A percentile compares a stretch with the other conserved stretches of the same genome.
phyloP scores from a whole-genome alignment of 352 stramenopile species.

The Lagenidium giganteum region DNA sequence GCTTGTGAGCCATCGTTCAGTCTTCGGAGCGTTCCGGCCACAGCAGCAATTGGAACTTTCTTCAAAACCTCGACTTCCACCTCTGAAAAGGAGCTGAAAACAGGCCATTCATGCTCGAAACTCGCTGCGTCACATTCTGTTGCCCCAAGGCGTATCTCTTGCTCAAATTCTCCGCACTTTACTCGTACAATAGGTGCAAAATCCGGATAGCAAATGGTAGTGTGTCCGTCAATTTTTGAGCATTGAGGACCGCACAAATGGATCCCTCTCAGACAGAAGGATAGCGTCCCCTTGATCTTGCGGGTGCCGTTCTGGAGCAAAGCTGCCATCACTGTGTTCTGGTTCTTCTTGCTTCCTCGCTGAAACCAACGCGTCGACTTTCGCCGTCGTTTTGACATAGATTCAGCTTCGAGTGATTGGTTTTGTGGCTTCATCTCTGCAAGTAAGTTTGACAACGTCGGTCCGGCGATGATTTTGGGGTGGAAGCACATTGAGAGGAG shows the following conservation, averaged over 20 bases:
- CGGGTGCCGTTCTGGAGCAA: too few species aligned
- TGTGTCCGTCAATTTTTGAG: constrained; percentile 22
- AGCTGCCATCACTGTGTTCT: too few species aligned
- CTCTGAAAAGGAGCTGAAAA: constrained; percentile 21
- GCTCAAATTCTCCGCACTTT: constrained; percentile 20
- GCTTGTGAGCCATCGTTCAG: constrained; percentile 7
- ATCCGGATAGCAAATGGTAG: constrained; percentile 12
- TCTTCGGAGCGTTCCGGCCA: constrained; percentile 6
- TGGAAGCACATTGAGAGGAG: constrained; percentile 9
- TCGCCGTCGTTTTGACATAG: too few species aligned
- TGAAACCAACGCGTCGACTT: too few species aligned
- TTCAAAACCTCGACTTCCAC: constrained; percentile 22
- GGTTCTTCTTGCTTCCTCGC: too few species aligned
- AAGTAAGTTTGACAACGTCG: constrained; percentile 7
- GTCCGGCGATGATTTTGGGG: constrained; percentile 10
- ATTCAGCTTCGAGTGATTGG: too few species aligned
- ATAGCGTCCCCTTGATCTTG: constrained; percentile 5
- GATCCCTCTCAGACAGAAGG: constrained; percentile 17
- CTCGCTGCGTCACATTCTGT: constrained; percentile 9
- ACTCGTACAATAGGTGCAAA: constrained; percentile 21
- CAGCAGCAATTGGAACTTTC: constrained; percentile 2
- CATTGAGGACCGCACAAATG: constrained; percentile 26
- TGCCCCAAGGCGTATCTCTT: constrained; percentile 16
- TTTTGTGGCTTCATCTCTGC: constrained; percentile 4
- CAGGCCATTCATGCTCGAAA: constrained; percentile 25